phyloP scores from a whole-genome alignment of 768 basidiomycete genomes.

The Clathrus columnatus region DNA sequence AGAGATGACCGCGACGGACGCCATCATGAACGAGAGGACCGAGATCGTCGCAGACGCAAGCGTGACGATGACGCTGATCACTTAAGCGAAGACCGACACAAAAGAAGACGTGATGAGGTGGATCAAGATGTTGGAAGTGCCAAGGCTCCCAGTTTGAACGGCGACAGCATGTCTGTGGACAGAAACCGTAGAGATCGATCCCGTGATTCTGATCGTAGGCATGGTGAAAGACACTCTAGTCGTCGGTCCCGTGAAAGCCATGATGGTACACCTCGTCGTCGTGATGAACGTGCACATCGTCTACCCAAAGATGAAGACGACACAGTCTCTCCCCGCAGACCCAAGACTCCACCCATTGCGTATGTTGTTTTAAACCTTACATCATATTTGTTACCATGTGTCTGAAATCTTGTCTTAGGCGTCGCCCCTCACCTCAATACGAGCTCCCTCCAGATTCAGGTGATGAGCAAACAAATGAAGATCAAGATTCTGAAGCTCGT shows the following conservation, averaged over 20 bases:
- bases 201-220: conserved; percentile 42
- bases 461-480: conserved; percentile 64
- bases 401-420: conserved; percentile 21
- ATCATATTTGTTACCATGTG: neutral
- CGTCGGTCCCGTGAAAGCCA: conserved; percentile 53
- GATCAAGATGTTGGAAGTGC: conserved; percentile 35
- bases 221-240: conserved; percentile 34
- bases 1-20: conserved; percentile 32
- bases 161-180: conserved; percentile 38
- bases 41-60: conserved; percentile 50
- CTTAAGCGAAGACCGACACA: conserved; percentile 49
- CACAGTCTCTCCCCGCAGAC: conserved; percentile 12
- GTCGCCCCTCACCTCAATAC: conserved; percentile 65
- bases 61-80: conserved; percentile 53
- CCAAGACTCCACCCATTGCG: conserved; percentile 36
- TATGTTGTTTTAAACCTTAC: conserved; percentile 21
- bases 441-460: conserved; percentile 43
- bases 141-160: conserved; percentile 34
- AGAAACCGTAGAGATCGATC: conserved; percentile 39
- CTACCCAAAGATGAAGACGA: neutral
- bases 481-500: conserved; percentile 96
- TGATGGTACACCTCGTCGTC: conserved; percentile 41
- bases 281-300: conserved; percentile 9
- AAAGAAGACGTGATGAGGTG: conserved; percentile 58
- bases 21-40: conserved; percentile 41